Conservation (phyloP, 345 rosid genomes). For the Acer campestre region DNA sequence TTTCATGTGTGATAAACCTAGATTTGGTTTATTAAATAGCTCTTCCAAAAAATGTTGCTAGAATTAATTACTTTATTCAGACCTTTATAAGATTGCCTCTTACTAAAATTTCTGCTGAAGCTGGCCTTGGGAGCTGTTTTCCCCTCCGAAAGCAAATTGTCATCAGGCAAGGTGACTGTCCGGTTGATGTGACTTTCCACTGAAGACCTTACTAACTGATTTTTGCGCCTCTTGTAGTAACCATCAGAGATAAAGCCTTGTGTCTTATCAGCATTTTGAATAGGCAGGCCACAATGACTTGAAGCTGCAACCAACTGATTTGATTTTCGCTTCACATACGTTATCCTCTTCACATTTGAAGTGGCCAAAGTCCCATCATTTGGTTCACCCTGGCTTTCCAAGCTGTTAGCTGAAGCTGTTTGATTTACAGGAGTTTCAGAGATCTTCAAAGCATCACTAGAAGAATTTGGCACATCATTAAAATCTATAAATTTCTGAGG, state of each 20-base stretch:
- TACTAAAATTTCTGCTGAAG: constrained; percentile 43
- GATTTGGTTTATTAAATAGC: neutral
- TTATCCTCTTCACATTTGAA: constrained; percentile 47
- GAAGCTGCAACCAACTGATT: constrained; percentile 86
- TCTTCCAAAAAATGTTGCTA: neutral
- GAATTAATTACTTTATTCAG: constrained; percentile 14
- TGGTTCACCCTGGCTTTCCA: constrained; percentile 41
- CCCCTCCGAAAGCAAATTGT: constrained; percentile 37
- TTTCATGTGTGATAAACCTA: neutral
- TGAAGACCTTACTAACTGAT: constrained; percentile 82
- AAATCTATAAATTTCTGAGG: constrained; percentile 43
- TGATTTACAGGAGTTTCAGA: constrained; percentile 40
- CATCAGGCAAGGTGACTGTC: constrained; percentile 32
- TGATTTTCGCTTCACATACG: constrained; percentile 74
- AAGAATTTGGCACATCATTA: constrained; percentile 36
- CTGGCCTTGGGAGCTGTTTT: constrained; percentile 37
- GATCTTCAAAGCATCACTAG: constrained; percentile 39
- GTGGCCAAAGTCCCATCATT: constrained; percentile 38
- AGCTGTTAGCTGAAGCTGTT: constrained; percentile 39
- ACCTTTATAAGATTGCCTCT: constrained; percentile 54
- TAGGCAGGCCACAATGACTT: constrained; percentile 32
- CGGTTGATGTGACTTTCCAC: constrained; percentile 41
- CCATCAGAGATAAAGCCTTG: constrained; percentile 52
- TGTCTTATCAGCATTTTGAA: constrained; percentile 36
- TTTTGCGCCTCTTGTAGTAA: constrained; percentile 79